A percentile compares a stretch with the other conserved stretches of the same genome.
phyloP scores from a whole-genome alignment of 1,284 basidiomycete genomes.

The Ceratobasidium sp. region DNA sequence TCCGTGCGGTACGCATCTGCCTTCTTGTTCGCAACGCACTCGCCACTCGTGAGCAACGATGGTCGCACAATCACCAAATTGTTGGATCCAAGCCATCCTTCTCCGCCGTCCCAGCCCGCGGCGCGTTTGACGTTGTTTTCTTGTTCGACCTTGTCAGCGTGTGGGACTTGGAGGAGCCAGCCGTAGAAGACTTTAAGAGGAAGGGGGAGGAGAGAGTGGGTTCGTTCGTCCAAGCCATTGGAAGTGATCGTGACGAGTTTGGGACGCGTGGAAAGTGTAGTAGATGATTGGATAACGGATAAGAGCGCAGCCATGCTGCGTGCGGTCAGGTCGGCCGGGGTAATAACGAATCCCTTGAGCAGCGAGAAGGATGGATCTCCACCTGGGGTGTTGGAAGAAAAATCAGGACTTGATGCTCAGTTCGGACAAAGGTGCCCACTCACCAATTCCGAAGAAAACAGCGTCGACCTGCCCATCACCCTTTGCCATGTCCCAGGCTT shows the following conservation, averaged over 20 bases:
- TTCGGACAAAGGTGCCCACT: no score
- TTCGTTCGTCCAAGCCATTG: conserved; percentile 58
- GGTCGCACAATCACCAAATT: conserved; percentile 62
- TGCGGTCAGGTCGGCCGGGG: conserved; percentile 60
- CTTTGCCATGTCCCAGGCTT: conserved; percentile 57
- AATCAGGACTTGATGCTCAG: background rate
- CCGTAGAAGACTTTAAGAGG: conserved; percentile 59
- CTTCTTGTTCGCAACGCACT: conserved; percentile 58
- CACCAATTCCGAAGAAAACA: conserved; percentile 61
- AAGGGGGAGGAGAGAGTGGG: conserved; percentile 59
- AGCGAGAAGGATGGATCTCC: conserved; percentile 55
- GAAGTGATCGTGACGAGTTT: conserved; percentile 63
- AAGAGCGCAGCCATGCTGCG: conserved; percentile 59
- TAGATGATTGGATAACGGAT: conserved; percentile 55
- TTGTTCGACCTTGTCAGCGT: conserved; percentile 63
- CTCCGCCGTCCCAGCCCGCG: conserved; percentile 49
- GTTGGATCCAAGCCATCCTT: conserved; percentile 56
- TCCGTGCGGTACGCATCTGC: conserved; percentile 49
- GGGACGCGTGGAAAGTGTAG: conserved; percentile 51
- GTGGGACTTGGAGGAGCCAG: conserved; percentile 56
- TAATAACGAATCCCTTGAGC: conserved; percentile 56
- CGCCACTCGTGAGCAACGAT: conserved; percentile 61
- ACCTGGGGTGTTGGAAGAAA: conserved; percentile 50
- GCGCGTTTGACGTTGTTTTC: conserved; percentile 59
- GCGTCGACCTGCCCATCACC: conserved; percentile 53